These are phyloP conservation scores for Saccharomycopsis sp. DNA, from an alignment of 805 yeast species.

Conservation along the genomic window DNA sequence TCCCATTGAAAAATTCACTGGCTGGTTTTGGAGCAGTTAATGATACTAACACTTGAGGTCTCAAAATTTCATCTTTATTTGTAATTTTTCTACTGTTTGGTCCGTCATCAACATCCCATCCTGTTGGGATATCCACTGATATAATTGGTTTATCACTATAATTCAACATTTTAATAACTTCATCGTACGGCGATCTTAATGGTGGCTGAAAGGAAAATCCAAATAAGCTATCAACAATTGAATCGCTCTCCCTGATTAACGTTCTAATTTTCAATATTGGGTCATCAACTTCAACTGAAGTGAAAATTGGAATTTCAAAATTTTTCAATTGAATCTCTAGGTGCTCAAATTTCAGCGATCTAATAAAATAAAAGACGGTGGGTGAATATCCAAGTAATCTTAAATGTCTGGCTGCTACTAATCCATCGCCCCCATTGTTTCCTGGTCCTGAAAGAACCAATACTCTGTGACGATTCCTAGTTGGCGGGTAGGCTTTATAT, in stretches of 20 bases:
- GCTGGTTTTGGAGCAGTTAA: slow-evolving; percentile 95
- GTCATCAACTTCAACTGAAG: slow-evolving; percentile 24
- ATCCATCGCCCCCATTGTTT: slow-evolving; percentile 93
- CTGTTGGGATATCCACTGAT: slow-evolving; percentile 88
- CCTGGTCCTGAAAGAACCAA: slow-evolving; percentile 90
- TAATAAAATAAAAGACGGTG: slow-evolving; percentile 55
- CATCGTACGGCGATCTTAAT: slow-evolving; percentile 67
- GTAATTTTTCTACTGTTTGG: slow-evolving; percentile 40
- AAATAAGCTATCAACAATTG: slow-evolving; percentile 75
- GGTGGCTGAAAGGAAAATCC: slow-evolving; percentile 95
- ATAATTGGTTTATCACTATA: slow-evolving; percentile 45
- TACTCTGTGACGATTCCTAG: slow-evolving; percentile 35
- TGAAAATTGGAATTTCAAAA: slow-evolving; percentile 47
- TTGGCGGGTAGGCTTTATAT: slow-evolving; percentile 57
- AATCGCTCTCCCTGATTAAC: slow-evolving; percentile 32
- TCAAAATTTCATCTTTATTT: slow-evolving; percentile 16
- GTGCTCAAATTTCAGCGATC: slow-evolving; percentile 49
- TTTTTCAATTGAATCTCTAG: slow-evolving; percentile 60
- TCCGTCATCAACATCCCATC: slow-evolving; percentile 95
- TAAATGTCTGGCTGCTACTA: slow-evolving; percentile 91
- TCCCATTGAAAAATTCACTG: slow-evolving; percentile 41
- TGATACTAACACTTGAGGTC: slow-evolving; percentile 53
- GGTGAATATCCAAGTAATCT: slow-evolving; percentile 75
- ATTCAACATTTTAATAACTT: slow-evolving; percentile 36
- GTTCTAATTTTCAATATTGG: slow-evolving; percentile 5